Conservation (phyloP, 169 alveolate species). For the Plasmodium yoelii region DNA sequence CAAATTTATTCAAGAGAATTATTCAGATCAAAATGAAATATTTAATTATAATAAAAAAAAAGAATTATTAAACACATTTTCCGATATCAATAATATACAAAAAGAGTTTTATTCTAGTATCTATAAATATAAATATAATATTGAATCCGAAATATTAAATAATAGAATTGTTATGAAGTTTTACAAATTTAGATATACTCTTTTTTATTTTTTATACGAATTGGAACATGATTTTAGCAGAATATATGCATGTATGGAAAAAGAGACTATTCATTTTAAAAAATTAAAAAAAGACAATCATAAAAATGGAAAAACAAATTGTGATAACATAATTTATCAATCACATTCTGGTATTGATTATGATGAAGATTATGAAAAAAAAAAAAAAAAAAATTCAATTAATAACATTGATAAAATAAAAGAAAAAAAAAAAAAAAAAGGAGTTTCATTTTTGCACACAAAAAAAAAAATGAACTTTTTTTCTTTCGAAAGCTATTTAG, state of each 20-base stretch:
- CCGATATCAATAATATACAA: no score
- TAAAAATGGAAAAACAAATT: background rate
- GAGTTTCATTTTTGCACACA: conserved; percentile 37
- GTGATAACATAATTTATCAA: background rate
- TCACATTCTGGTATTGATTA: background rate
- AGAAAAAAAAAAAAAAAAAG: background rate
- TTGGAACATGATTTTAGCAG: conserved; percentile 60
- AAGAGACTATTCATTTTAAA: conserved; percentile 19
- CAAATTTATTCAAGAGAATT: background rate
- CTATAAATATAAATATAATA: background rate
- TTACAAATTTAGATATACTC: conserved; percentile 64
- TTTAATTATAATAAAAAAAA: background rate
- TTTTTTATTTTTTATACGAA: conserved; percentile 67
- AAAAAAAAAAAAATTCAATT: background rate
- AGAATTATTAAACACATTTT: no score
- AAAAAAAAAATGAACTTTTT: conserved; percentile 51
- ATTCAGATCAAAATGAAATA: background rate
- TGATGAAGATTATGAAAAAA: background rate
- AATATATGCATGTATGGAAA: conserved; percentile 58
- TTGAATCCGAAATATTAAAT: conserved; percentile 54
- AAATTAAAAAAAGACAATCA: background rate
- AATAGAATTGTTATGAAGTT: conserved; percentile 52
- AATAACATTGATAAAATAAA: background rate
- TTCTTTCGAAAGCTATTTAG: conserved; percentile 73
- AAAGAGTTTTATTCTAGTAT: conserved; percentile 7